Conservation (phyloP, 768 basidiomycete species). For the Amanita molliuscula region DNA sequence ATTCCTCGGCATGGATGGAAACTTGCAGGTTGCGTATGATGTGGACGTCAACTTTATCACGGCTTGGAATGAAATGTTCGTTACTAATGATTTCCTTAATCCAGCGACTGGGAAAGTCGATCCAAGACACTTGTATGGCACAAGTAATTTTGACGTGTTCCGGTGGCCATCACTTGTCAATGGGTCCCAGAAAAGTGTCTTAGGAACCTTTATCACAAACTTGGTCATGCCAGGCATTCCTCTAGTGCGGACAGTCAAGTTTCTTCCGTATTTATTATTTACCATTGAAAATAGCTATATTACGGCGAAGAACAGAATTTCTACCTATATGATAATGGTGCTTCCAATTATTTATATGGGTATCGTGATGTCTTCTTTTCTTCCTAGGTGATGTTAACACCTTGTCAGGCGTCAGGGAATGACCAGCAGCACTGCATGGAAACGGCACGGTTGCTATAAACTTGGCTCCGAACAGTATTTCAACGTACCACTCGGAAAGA, state of each 20-base stretch:
- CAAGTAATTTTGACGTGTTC: slow-evolving; percentile 93
- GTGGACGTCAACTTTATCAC: slow-evolving; percentile 73
- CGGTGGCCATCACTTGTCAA: slow-evolving; percentile 87
- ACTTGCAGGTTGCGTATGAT: slow-evolving; percentile 85
- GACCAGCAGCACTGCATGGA: slow-evolving; percentile 79
- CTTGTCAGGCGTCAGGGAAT: slow-evolving; percentile 77
- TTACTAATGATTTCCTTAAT: slow-evolving; percentile 82
- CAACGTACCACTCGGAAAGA: slow-evolving; percentile 79
- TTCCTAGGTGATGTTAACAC: neutral
- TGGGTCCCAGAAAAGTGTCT: slow-evolving; percentile 64
- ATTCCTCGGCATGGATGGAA: slow-evolving; percentile 94
- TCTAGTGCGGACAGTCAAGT: slow-evolving; percentile 34
- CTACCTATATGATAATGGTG: slow-evolving; percentile 81
- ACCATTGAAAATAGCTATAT: slow-evolving; percentile 36
- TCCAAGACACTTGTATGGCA: slow-evolving; percentile 83
- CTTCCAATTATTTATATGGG: slow-evolving; percentile 88
- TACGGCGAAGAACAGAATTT: slow-evolving; percentile 93
- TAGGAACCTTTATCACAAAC: slow-evolving; percentile 71
- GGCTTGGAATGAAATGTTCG: slow-evolving; percentile 89
- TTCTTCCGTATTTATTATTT: slow-evolving; percentile 3
- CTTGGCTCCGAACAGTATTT: slow-evolving; percentile 90
- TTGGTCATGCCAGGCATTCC: slow-evolving; percentile 84
- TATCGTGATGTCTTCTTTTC: slow-evolving; percentile 14
- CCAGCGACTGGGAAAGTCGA: slow-evolving; percentile 53
- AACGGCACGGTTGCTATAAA: slow-evolving; percentile 85